Evolutionary conservation across 768 basidiomycete genomes (phyloP).

Genomic region (Pleurotus giganteus): DNA sequence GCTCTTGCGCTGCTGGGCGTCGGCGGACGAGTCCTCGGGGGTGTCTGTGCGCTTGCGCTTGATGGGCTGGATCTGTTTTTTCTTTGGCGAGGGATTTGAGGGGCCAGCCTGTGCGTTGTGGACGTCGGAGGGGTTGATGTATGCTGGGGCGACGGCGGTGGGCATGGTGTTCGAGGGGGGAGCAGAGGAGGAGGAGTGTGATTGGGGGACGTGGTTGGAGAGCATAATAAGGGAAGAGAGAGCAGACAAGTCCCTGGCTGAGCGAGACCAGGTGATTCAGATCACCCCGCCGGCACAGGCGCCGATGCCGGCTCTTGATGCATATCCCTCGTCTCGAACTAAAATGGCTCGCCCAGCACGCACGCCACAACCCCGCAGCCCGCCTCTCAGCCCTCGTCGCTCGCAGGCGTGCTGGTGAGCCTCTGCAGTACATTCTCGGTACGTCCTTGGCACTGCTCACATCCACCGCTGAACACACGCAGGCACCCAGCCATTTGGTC

Average conservation of each 20-base stretch:
- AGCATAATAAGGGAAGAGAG: conserved; percentile 12
- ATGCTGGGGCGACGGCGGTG: conserved; percentile 27
- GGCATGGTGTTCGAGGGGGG: conserved; percentile 34
- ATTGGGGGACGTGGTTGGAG: conserved; percentile 19
- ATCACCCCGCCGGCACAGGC: background rate
- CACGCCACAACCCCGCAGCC: conserved; percentile 23
- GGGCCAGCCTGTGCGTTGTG: conserved; percentile 41
- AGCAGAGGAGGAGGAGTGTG: conserved; percentile 26
- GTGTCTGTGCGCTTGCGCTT: conserved; percentile 67
- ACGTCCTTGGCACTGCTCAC: conserved; percentile 19
- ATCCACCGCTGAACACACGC: conserved; percentile 13
- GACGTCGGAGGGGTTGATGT: conserved; percentile 42
- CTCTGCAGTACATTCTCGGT: conserved; percentile 92
- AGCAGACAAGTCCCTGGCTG: conserved; percentile 14
- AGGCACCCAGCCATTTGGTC: conserved; percentile 89
- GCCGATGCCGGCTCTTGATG: conserved; percentile 2
- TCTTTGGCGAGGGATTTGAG: conserved; percentile 31
- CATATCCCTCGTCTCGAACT: conserved; percentile 38
- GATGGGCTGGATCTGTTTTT: conserved; percentile 27
- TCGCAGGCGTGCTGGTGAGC: conserved; percentile 67
- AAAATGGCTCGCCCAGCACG: conserved; percentile 37
- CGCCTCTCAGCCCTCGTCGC: conserved; percentile 54
- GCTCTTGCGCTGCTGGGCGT: conserved; percentile 48
- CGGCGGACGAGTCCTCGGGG: conserved; percentile 51
- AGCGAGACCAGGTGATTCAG: background rate